Conservation (phyloP, 768 basidiomycete genomes). For the Termitomyces sp. region DNA sequence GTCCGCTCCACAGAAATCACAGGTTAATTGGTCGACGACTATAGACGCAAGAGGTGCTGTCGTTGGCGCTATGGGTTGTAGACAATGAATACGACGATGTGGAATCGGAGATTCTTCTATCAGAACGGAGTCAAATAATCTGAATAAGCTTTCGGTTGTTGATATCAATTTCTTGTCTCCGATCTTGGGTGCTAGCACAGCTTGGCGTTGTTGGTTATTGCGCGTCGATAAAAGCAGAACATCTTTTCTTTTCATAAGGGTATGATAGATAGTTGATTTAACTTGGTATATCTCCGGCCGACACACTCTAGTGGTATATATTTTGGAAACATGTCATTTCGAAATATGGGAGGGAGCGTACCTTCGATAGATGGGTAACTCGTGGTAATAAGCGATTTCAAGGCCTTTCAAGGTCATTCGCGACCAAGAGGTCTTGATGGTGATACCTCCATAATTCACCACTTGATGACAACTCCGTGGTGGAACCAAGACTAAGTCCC, state of each 20-base stretch:
- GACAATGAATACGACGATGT: constrained; percentile 18
- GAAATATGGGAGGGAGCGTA: constrained; percentile 22
- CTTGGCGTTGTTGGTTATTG: not conserved
- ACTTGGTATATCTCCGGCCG: constrained; percentile 72
- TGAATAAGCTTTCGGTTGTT: constrained; percentile 31
- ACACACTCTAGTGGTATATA: constrained; percentile 52
- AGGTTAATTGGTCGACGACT: constrained; percentile 32
- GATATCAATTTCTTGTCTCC: constrained; percentile 5
- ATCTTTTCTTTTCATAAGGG: constrained; percentile 32
- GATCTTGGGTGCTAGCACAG: not conserved
- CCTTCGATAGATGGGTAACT: constrained; percentile 79
- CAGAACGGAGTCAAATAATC: constrained; percentile 47
- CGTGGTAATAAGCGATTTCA: constrained; percentile 55
- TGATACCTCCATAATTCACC: constrained; percentile 73
- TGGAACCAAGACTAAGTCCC: constrained; percentile 78
- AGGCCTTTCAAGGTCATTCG: constrained; percentile 70
- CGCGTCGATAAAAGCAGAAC: not conserved
- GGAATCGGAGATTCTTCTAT: constrained; percentile 35
- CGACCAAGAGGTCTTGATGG: constrained; percentile 83
- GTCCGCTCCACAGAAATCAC: constrained; percentile 80
- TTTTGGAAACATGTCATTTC: not conserved
- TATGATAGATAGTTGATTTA: constrained; percentile 57
- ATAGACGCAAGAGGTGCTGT: not conserved
- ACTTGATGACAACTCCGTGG: constrained; percentile 82
- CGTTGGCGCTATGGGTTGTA: not conserved